Evolutionary conservation across 257 asterid genomes (phyloP).

Genomic region (Datura wrightii): DNA sequence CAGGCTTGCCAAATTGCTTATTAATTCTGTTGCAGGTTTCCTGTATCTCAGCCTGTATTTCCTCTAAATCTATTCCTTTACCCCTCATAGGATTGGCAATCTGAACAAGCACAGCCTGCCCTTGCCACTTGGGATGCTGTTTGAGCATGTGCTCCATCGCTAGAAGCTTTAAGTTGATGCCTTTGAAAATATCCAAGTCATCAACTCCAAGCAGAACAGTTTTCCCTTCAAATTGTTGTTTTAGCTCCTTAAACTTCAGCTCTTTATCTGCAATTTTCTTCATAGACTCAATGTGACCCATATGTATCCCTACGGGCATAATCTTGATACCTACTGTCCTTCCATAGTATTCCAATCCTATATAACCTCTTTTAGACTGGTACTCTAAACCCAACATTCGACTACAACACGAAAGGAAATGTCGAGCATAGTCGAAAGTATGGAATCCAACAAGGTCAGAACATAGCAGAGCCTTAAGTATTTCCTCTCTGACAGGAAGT

Average conservation of each 20-base stretch:
- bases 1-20: constrained; percentile 70
- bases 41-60: constrained; percentile 71
- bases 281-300: constrained; percentile 86
- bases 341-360: constrained; percentile 87
- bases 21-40: constrained; percentile 74
- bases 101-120: constrained; percentile 86
- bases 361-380: constrained; percentile 89
- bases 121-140: constrained; percentile 81
- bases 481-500: constrained; percentile 92
- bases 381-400: constrained; percentile 94
- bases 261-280: constrained; percentile 73
- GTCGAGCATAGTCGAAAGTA: constrained; percentile 94
- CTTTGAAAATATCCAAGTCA: constrained; percentile 94
- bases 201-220: constrained; percentile 85
- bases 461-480: constrained; percentile 81
- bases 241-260: constrained; percentile 67
- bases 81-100: constrained; percentile 86
- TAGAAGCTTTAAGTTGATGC: constrained; percentile 79
- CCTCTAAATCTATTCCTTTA: constrained; percentile 72
- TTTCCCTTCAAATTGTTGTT: constrained; percentile 74
- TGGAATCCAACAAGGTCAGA: constrained; percentile 91
- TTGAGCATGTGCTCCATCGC: constrained; percentile 90
- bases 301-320: constrained; percentile 93
- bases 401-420: constrained; percentile 91
- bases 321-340: constrained; percentile 92